Evolutionary conservation across 2,329 filamentous ascomycete genomes (phyloP).

Genomic region (Penicillium sp.): DNA sequence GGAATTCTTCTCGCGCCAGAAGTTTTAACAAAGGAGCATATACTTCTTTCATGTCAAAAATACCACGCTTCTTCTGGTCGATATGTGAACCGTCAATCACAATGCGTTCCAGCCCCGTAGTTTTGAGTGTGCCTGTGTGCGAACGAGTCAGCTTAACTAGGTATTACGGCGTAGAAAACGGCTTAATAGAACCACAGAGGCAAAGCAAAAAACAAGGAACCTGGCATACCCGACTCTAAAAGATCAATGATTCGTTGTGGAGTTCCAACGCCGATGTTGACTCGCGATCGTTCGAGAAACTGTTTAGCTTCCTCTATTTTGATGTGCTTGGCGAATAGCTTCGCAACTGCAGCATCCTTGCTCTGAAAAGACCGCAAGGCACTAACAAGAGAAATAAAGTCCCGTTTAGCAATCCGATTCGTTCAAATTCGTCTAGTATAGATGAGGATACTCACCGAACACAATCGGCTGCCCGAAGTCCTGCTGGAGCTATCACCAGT

Average conservation of each 20-base stretch:
- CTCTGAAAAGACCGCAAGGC: conserved; percentile 73
- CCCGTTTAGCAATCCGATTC: not conserved
- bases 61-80: conserved; percentile 87
- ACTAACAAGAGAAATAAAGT: conserved; percentile 36
- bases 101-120: conserved; percentile 69
- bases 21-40: conserved; percentile 75
- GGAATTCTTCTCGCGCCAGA: conserved; percentile 67
- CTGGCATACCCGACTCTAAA: conserved; percentile 65
- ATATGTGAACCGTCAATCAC: conserved; percentile 90
- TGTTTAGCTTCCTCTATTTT: conserved; percentile 83
- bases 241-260: conserved; percentile 78
- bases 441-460: conserved; percentile 54
- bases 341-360: conserved; percentile 74
- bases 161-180: not conserved
- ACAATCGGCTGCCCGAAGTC: conserved; percentile 79
- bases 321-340: conserved; percentile 97
- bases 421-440: conserved; percentile 2
- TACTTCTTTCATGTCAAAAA: conserved; percentile 94
- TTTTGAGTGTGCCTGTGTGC: conserved; percentile 60
- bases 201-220: not conserved
- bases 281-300: conserved; percentile 64
- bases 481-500: conserved; percentile 79
- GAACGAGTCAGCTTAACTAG: not conserved
- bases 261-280: conserved; percentile 86
- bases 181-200: not conserved